Percentiles rank a stretch among this genome's conserved stretches.
phyloP scores from a whole-genome alignment of 2,329 filamentous ascomycete species.

The Stenocarpella maydis region DNA sequence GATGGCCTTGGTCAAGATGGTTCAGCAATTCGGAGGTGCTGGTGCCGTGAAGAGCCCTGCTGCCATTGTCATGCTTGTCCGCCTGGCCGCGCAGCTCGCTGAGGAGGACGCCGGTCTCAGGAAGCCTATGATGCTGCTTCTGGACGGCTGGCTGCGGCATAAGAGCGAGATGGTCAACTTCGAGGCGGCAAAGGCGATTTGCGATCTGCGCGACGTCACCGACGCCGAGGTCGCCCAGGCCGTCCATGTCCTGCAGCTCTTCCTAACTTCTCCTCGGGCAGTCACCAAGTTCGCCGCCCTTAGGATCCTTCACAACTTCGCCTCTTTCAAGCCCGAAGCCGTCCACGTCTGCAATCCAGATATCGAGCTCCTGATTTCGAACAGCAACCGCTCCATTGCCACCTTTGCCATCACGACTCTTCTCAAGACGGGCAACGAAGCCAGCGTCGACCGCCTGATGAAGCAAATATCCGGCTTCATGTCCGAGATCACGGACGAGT shows the following conservation, averaged over 20 bases:
- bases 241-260: conserved; percentile 93
- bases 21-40: conserved; percentile 95
- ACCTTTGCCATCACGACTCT: conserved; percentile 98
- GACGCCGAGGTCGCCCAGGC: conserved; percentile 92
- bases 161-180: conserved; percentile 99
- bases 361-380: conserved; percentile 95
- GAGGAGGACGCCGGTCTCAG: conserved; percentile 90
- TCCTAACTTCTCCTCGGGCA: conserved; percentile 92
- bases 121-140: conserved; percentile 95
- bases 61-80: conserved; percentile 89
- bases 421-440: conserved; percentile 97
- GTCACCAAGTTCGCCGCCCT: conserved; percentile 98
- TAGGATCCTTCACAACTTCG: conserved; percentile 94
- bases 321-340: conserved; percentile 92
- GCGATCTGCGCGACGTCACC: conserved; percentile 90
- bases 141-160: conserved; percentile 95
- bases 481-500: conserved; percentile 98
- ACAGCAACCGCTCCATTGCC: conserved; percentile 95
- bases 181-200: conserved; percentile 97
- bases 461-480: conserved; percentile 99
- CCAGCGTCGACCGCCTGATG: conserved; percentile 95
- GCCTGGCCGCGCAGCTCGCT: conserved; percentile 90
- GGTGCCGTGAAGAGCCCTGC: conserved; percentile 96
- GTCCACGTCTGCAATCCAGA: conserved; percentile 96
- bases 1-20: conserved; percentile 99